These are phyloP conservation scores for Mycogone perniciosa DNA, from an alignment of 2,329 filamentous ascomycete genomes.

Conservation along the genomic window DNA sequence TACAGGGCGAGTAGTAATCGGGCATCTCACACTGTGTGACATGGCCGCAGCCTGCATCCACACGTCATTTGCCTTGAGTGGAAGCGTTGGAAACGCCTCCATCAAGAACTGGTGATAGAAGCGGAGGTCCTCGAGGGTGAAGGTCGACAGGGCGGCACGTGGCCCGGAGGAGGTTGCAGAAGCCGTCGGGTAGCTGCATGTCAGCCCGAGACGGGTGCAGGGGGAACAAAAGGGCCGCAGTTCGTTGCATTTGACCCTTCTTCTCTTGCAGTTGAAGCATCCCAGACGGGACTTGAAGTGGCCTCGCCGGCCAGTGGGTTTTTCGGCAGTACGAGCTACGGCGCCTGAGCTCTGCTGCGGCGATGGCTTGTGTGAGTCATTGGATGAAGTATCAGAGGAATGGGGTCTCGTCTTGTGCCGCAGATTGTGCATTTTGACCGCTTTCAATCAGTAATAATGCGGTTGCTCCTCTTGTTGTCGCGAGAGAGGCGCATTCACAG, in stretches of 20 bases:
- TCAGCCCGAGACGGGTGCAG: constrained; percentile 28
- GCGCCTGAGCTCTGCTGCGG: not conserved
- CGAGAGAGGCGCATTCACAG: no score
- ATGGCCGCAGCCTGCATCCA: constrained; percentile 31
- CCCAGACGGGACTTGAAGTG: constrained; percentile 27
- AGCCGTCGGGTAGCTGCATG: constrained; percentile 26
- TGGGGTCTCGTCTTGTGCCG: constrained; percentile 6
- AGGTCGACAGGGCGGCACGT: constrained; percentile 17
- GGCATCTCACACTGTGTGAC: constrained; percentile 26
- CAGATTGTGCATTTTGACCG: not conserved
- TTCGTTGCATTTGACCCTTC: constrained; percentile 28
- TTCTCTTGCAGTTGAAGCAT: constrained; percentile 28
- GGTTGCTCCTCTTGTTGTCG: no score
- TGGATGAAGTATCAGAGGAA: constrained; percentile 7
- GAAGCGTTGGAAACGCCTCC: constrained; percentile 33
- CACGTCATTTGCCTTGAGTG: constrained; percentile 24
- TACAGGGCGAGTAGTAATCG: not conserved
- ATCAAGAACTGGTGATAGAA: constrained; percentile 47
- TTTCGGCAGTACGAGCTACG: not conserved
- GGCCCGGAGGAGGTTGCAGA: constrained; percentile 5
- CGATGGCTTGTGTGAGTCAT: constrained; percentile 3
- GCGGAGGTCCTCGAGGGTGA: constrained; percentile 38
- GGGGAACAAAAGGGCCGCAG: constrained; percentile 23
- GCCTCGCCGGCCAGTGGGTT: constrained; percentile 17
- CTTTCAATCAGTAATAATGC: no score